Conservation (phyloP, 2,329 filamentous ascomycete genomes). For the Thielaviopsis musarum region DNA sequence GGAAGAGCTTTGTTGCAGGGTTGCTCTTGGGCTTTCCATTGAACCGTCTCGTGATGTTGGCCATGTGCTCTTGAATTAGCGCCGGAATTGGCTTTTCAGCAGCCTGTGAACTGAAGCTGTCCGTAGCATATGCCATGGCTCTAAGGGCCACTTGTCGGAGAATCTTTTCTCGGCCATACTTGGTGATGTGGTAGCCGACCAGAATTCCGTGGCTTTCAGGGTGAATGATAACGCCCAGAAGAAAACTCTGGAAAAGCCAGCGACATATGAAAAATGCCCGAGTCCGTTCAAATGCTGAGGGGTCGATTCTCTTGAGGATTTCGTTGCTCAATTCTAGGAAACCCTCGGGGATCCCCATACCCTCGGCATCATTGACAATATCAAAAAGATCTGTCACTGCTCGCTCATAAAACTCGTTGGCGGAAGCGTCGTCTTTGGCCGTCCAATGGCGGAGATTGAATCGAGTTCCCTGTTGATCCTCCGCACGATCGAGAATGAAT, state of each 20-base stretch:
- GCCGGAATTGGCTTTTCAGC: conserved; percentile 42
- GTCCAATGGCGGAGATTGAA: conserved; percentile 57
- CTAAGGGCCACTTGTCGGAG: conserved; percentile 64
- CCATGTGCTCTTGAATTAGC: conserved; percentile 50
- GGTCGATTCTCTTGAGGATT: conserved; percentile 61
- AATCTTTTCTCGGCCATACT: conserved; percentile 73
- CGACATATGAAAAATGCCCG: conserved; percentile 73
- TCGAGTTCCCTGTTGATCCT: conserved; percentile 57
- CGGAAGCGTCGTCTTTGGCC: conserved; percentile 62
- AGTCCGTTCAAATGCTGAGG: conserved; percentile 54
- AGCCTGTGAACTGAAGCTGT: conserved; percentile 39
- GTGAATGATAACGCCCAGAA: conserved; percentile 69
- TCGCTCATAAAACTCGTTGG: conserved; percentile 75
- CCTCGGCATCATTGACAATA: conserved; percentile 68
- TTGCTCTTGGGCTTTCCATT: conserved; percentile 32
- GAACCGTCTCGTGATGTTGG: conserved; percentile 53
- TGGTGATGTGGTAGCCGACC: conserved; percentile 80
- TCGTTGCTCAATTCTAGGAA: conserved; percentile 73
- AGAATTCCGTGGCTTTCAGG: conserved; percentile 71
- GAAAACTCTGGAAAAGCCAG: conserved; percentile 82
- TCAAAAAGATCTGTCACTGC: conserved; percentile 71
- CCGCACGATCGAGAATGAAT: conserved; percentile 73
- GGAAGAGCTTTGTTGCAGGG: conserved; percentile 42
- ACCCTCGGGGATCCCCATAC: conserved; percentile 71
- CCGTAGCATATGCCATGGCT: conserved; percentile 62